Evolutionary conservation across 257 asterid genomes (phyloP), one percentile per base, ranked within the genome.

Genomic region (Jasminum sambac): DNA sequence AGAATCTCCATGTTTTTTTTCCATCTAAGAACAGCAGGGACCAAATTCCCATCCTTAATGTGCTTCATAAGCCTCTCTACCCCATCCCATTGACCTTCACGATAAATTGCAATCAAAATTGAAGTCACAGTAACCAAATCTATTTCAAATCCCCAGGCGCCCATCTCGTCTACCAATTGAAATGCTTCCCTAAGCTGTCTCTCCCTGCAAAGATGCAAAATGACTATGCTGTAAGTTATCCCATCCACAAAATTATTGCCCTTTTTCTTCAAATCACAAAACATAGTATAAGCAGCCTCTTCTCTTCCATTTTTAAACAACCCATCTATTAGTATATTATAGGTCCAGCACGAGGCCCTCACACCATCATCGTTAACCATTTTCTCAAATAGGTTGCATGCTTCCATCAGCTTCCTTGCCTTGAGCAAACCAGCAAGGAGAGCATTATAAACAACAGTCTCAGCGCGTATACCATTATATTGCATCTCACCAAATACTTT

Each of bases 161-260:
- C 96, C 97, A 89, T 91, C 82, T 91, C 99, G 81, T 88, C 96
- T 70, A 91, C 96, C 84, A 94, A 69, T 73, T 76, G 80, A 80
- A 94, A 67, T 19, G 96, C 96, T 68, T 86, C 92, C 72, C 88
- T 92, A 30, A 88, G 76, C 75, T 70, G 67, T 69, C 78, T 86
- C 66, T 89, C 98, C 77, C 77, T 77, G 72, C 96, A 89, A 46
- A 94, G 85, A 77, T 89, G 86, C 82, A 85, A 70, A 72, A 82
- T 55, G 59, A 88, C 96, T 64, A 89, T 91, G 88, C 98, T 86
- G 50, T 81, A 94, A 2, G 89, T 86, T 67, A 91, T 67, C 71
- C 91, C 96, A 66, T 91, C 96, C 8, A 91, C 91, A 26, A 88
- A 91, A 40, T 72, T 81, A 68, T 90, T 89, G 42, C 96, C 84